Evolutionary conservation across 2,329 filamentous ascomycete species (phyloP).

Genomic region (Trichoderma breve): DNA sequence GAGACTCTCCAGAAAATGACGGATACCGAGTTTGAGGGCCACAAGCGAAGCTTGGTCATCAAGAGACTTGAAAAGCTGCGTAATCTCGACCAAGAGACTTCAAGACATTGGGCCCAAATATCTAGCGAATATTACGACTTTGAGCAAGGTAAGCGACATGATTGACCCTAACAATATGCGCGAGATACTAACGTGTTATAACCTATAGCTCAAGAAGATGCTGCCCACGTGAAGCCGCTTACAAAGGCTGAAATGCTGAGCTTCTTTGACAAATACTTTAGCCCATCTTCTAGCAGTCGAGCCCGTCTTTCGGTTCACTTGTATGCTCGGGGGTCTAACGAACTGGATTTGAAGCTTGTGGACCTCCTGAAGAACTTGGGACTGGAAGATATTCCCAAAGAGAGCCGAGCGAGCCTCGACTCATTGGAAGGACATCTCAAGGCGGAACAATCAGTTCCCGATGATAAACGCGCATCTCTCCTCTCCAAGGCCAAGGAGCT

Average conservation of each 20-base stretch:
- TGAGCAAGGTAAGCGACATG: conserved; percentile 63
- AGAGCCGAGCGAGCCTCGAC: conserved; percentile 49
- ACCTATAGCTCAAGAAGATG: conserved; percentile 67
- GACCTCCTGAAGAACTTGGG: conserved; percentile 39
- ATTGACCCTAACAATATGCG: background rate
- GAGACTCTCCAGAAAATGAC: conserved; percentile 71
- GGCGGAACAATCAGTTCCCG: conserved; percentile 46
- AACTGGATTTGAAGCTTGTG: conserved; percentile 46
- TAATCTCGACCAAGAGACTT: conserved; percentile 83
- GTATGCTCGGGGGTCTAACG: conserved; percentile 62
- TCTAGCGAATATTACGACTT: conserved; percentile 87
- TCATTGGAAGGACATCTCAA: conserved; percentile 51
- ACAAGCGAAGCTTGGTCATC: conserved; percentile 86
- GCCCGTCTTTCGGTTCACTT: conserved; percentile 86
- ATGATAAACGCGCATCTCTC: conserved; percentile 50
- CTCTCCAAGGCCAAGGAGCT: conserved; percentile 46
- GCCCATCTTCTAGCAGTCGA: conserved; percentile 67
- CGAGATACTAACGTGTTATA: background rate
- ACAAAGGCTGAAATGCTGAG: conserved; percentile 76
- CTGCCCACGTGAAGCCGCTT: conserved; percentile 67
- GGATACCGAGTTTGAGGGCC: conserved; percentile 79
- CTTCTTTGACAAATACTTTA: conserved; percentile 76
- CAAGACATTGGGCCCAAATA: conserved; percentile 81
- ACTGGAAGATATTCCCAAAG: conserved; percentile 36
- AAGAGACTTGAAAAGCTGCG: conserved; percentile 88